These are phyloP conservation scores for Lachnellula cervina DNA, from an alignment of 2,329 filamentous ascomycete genomes.

Conservation along the genomic window DNA sequence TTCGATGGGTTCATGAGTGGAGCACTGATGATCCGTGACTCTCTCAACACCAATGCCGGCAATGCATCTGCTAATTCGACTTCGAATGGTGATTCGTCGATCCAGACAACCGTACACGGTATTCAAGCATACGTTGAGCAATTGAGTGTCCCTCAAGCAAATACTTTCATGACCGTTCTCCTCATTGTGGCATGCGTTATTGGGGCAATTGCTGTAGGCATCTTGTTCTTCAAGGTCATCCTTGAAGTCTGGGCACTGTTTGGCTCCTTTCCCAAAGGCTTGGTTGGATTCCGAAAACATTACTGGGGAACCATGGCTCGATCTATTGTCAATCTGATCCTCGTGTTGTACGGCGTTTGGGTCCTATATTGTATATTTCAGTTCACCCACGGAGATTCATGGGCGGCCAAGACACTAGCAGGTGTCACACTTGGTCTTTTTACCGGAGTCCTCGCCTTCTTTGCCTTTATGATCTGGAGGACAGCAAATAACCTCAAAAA, in stretches of 20 bases:
- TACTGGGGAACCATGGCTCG: slow-evolving; percentile 93
- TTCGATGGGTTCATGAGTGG: slow-evolving; percentile 39
- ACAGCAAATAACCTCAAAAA: slow-evolving; percentile 71
- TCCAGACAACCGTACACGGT: slow-evolving; percentile 58
- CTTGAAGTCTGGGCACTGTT: slow-evolving; percentile 90
- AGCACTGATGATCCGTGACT: slow-evolving; percentile 50
- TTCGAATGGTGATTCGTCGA: slow-evolving; percentile 27
- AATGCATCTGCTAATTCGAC: slow-evolving; percentile 17
- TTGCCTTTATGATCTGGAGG: slow-evolving; percentile 76
- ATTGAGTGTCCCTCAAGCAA: slow-evolving; percentile 77
- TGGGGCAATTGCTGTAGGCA: slow-evolving; percentile 75
- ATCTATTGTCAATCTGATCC: slow-evolving; percentile 82
- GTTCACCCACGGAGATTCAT: slow-evolving; percentile 89
- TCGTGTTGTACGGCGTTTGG: slow-evolving; percentile 92
- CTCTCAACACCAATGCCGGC: slow-evolving; percentile 43
- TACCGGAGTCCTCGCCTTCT: slow-evolving; percentile 75
- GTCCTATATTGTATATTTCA: slow-evolving; percentile 94
- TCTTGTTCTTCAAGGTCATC: slow-evolving; percentile 85
- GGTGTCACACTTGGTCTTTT: slow-evolving; percentile 76
- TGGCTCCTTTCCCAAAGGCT: slow-evolving; percentile 73
- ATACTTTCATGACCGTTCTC: slow-evolving; percentile 94
- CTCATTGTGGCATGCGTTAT: slow-evolving; percentile 84
- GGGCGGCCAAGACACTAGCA: slow-evolving; percentile 82
- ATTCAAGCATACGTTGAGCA: slow-evolving; percentile 81
- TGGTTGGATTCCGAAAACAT: slow-evolving; percentile 84